A percentile compares a stretch with the other conserved stretches of the same genome.
Evolutionary conservation across 495 filamentous ascomycete species (phyloP).

Genomic region (Daldinia bambusicola): DNA sequence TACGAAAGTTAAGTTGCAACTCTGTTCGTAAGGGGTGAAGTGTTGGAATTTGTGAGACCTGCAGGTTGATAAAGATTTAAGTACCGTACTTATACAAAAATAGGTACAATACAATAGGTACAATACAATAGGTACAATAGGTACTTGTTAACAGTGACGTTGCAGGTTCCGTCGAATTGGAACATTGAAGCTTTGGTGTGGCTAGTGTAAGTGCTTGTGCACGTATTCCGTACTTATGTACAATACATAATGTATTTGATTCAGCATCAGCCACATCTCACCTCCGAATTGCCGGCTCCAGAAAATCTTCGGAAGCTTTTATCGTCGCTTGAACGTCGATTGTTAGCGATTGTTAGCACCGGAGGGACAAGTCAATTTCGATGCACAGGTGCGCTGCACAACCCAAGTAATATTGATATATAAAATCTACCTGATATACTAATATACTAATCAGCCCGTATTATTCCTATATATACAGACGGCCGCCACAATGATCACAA

Average conservation of each 20-base stretch:
- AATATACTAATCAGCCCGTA: too few species aligned
- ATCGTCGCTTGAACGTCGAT: neutral
- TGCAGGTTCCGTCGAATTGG: constrained; percentile 29
- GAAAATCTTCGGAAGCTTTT: constrained; percentile 30
- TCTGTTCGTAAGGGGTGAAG: neutral
- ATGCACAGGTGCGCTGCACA: neutral
- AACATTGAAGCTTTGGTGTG: neutral
- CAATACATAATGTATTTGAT: too few species aligned
- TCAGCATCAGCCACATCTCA: constrained; percentile 16
- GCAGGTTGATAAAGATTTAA: neutral
- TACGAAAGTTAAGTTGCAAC: neutral
- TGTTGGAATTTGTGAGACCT: neutral
- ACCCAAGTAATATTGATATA: neutral
- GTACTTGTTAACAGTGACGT: constrained; percentile 33
- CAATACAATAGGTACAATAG: too few species aligned
- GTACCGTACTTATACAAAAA: too few species aligned
- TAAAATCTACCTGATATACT: too few species aligned
- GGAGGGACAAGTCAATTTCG: constrained; percentile 1
- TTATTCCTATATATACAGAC: constrained; percentile 1
- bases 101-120: too few species aligned
- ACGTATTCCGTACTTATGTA: too few species aligned
- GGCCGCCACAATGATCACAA: constrained; percentile 78
- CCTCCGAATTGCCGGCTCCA: constrained; percentile 16
- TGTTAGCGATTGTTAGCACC: neutral
- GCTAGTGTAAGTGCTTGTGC: neutral